phyloP scores from a whole-genome alignment of 441 rosid genomes.

The Corymbia calophylla region DNA sequence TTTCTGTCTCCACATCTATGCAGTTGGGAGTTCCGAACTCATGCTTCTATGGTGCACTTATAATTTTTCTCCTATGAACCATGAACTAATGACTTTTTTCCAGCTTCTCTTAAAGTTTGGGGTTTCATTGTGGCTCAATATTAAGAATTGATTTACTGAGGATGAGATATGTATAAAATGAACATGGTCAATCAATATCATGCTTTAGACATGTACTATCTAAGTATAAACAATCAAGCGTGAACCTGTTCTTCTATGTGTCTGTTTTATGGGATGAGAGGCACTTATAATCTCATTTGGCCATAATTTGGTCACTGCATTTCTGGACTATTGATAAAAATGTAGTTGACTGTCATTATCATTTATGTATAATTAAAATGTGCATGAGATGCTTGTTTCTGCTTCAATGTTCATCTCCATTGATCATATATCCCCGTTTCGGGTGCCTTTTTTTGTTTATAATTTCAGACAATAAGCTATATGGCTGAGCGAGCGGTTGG shows the following conservation, averaged over 20 bases:
- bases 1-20: background rate
- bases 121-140: background rate
- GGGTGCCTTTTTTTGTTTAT: background rate
- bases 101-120: background rate
- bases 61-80: background rate
- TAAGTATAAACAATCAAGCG: background rate
- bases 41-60: background rate
- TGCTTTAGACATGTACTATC: background rate
- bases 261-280: background rate
- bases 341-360: background rate
- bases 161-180: background rate
- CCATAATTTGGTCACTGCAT: background rate
- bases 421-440: background rate
- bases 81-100: background rate
- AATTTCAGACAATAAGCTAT: slow-evolving; percentile 82
- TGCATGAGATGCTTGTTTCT: background rate
- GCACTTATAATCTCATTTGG: background rate
- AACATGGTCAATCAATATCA: background rate
- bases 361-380: background rate
- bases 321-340: background rate
- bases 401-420: background rate
- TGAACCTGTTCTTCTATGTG: background rate
- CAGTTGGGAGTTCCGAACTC: background rate
- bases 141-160: background rate
- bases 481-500: slow-evolving; percentile 99